Evolutionary conservation across 148 eudicot species (phyloP).

Genomic region (Vaccinium darrowii): DNA sequence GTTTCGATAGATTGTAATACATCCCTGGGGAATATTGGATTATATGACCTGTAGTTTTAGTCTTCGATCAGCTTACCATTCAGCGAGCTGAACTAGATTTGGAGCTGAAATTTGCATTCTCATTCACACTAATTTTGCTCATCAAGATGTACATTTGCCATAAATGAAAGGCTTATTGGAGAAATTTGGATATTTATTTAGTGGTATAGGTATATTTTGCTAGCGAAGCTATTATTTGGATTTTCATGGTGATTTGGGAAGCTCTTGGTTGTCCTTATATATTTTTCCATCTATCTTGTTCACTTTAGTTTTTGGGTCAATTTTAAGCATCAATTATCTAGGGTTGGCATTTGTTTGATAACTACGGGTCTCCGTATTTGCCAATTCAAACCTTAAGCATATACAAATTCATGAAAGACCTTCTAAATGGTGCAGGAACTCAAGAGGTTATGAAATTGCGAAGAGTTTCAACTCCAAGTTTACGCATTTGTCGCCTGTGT

Average conservation of each 20-base stretch:
- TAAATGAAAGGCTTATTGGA: background rate
- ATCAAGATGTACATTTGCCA: background rate
- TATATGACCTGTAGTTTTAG: background rate
- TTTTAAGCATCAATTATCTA: background rate
- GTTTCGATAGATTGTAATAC: background rate
- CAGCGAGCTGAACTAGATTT: background rate
- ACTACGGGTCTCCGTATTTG: background rate
- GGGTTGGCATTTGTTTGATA: background rate
- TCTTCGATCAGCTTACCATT: background rate
- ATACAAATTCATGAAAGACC: background rate
- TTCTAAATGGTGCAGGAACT: conserved; percentile 63
- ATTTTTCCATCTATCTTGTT: background rate
- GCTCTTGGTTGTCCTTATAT: background rate
- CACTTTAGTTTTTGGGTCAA: background rate
- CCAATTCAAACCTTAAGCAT: background rate
- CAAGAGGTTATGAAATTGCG: conserved; percentile 84
- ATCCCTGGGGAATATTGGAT: background rate
- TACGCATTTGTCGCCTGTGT: conserved; percentile 92
- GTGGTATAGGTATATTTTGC: background rate
- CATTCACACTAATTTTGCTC: background rate
- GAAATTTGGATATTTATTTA: background rate
- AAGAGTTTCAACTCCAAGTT: conserved; percentile 72
- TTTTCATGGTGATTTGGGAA: conserved; percentile 11
- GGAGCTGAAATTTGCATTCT: background rate
- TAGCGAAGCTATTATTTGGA: background rate